phyloP scores from a whole-genome alignment of 2,329 filamentous ascomycete genomes.

The Ceratocystis alfenasii region DNA sequence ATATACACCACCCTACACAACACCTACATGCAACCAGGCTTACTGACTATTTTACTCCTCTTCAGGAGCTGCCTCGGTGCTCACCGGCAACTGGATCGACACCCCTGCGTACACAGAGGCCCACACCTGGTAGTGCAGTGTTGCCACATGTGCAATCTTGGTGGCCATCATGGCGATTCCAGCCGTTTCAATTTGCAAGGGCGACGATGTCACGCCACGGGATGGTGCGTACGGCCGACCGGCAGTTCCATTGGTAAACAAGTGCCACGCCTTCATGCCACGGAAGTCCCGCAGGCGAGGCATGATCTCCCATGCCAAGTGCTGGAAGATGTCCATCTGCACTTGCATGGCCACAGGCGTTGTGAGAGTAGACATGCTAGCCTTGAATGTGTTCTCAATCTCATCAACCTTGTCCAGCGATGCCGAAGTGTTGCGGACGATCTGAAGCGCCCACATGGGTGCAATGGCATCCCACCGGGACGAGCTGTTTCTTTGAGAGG shows the following conservation, averaged over 20 bases:
- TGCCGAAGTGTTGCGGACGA: conserved; percentile 45
- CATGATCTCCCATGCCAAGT: conserved; percentile 31
- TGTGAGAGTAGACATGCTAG: conserved; percentile 35
- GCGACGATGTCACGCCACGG: conserved; percentile 29
- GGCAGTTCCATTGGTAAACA: conserved; percentile 44
- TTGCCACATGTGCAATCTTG: conserved; percentile 67
- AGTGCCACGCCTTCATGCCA: conserved; percentile 24
- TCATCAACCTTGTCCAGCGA: conserved; percentile 37
- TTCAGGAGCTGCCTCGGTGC: background rate
- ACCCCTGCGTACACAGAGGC: conserved; percentile 34
- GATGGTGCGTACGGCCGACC: conserved; percentile 23
- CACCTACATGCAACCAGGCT: background rate
- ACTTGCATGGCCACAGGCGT: conserved; percentile 37
- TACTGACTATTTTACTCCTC: background rate
- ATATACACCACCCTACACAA: background rate
- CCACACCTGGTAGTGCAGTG: conserved; percentile 89
- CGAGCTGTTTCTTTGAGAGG: conserved; percentile 26
- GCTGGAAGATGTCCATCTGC: conserved; percentile 32
- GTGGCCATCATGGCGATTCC: conserved; percentile 57
- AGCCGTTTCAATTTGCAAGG: conserved; percentile 37
- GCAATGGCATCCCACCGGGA: conserved; percentile 43
- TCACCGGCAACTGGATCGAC: conserved; percentile 1
- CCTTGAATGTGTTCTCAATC: conserved; percentile 39
- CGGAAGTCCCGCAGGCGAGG: conserved; percentile 21
- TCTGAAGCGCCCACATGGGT: conserved; percentile 44